These are phyloP conservation scores for Austropuccinia psidii DNA, from an alignment of 1,284 basidiomycete species.

Conservation along the genomic window DNA sequence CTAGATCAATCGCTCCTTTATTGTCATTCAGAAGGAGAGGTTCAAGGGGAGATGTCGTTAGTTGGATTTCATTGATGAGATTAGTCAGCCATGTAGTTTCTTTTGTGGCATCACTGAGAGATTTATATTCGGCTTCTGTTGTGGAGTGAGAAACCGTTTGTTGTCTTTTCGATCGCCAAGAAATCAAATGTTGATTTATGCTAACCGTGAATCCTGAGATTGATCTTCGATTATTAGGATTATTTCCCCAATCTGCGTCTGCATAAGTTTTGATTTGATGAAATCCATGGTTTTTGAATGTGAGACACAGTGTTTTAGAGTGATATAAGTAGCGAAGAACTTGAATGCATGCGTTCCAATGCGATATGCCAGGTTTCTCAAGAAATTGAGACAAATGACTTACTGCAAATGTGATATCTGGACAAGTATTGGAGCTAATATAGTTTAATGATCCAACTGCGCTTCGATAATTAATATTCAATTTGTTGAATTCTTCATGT, in stretches of 20 bases:
- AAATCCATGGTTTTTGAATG: no score
- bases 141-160: slow-evolving; percentile 48
- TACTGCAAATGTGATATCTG: no score
- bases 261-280: no score
- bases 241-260: not conserved
- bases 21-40: slow-evolving; percentile 49
- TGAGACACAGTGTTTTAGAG: no score
- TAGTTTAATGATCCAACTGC: no score
- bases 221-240: not conserved
- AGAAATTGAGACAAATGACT: no score
- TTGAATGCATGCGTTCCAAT: no score
- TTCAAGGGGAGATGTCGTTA: slow-evolving; percentile 14
- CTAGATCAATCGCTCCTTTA: slow-evolving; percentile 47
- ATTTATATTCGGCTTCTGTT: slow-evolving; percentile 51
- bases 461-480: no score
- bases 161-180: slow-evolving; percentile 51
- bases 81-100: slow-evolving; percentile 49
- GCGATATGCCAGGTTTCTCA: no score
- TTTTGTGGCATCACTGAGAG: slow-evolving; percentile 51
- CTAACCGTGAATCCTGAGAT: not conserved
- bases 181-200: not conserved
- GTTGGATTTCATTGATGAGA: slow-evolving; percentile 43
- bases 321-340: no score
- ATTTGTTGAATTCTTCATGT: no score
- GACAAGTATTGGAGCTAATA: no score